Percentiles rank a stretch among this genome's conserved stretches.
phyloP scores from a whole-genome alignment of 441 rosid genomes.

The Capsella rubella region DNA sequence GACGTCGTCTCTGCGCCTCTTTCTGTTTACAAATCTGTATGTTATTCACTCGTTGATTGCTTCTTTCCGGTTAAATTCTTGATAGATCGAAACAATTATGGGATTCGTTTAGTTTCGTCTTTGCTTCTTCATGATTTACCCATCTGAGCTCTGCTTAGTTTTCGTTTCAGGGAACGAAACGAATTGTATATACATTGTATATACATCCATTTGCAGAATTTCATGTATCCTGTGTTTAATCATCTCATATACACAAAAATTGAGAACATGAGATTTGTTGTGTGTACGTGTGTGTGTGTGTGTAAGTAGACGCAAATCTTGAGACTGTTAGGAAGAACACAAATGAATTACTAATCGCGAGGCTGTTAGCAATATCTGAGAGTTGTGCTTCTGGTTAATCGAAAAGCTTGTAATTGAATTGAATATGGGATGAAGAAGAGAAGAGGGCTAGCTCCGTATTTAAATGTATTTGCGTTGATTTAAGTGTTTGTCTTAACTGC shows the following conservation, averaged over 20 bases:
- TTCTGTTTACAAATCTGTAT: constrained; percentile 67
- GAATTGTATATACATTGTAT: background rate
- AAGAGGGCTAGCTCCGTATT: too few species aligned
- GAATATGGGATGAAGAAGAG: too few species aligned
- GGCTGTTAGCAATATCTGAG: too few species aligned
- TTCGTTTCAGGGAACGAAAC: background rate
- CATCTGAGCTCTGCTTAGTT: constrained; percentile 1
- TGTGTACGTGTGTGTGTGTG: too few species aligned
- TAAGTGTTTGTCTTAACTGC: background rate
- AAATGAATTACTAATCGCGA: too few species aligned
- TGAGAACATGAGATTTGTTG: too few species aligned
- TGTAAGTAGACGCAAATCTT: too few species aligned
- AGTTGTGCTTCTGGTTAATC: too few species aligned
- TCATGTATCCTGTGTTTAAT: background rate
- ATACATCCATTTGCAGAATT: constrained; percentile 1
- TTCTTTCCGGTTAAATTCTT: background rate
- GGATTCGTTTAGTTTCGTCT: constrained; percentile 19
- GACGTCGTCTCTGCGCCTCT: constrained; percentile 66
- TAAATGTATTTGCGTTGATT: background rate
- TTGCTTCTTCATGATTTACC: background rate
- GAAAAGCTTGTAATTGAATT: too few species aligned
- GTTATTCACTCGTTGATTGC: constrained; percentile 21
- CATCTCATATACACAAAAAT: too few species aligned
- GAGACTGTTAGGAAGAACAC: too few species aligned
- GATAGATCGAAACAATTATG: constrained; percentile 2